phyloP scores from a whole-genome alignment of 768 basidiomycete genomes.

The Sistotremastrum niveocremeum region DNA sequence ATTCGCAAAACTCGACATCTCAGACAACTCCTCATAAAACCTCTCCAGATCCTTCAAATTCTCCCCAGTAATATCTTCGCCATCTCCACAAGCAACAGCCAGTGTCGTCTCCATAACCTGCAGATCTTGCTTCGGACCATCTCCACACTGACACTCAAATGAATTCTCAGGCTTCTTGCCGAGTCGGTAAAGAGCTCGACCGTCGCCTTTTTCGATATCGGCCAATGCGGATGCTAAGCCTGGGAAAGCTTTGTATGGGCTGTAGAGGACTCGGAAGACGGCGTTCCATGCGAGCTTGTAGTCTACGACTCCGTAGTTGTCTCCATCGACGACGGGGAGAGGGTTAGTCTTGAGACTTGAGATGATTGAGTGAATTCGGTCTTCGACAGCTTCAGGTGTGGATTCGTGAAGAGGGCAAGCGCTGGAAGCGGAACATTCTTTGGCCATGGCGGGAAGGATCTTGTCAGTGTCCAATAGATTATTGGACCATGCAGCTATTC shows the following conservation, averaged over 20 bases:
- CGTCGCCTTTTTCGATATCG: conserved; percentile 15
- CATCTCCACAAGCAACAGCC: conserved; percentile 11
- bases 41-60: conserved; percentile 5
- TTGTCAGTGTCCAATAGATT: conserved; percentile 9
- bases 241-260: conserved; percentile 1
- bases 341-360: conserved; percentile 2
- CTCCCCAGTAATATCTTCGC: background rate
- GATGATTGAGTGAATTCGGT: conserved; percentile 1
- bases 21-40: conserved; percentile 2
- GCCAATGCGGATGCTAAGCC: conserved; percentile 12
- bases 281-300: conserved; percentile 1
- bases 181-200: conserved; percentile 5
- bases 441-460: conserved; percentile 1
- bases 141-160: conserved; percentile 1
- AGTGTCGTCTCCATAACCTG: background rate
- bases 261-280: conserved; percentile 7
- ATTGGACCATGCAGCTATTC: background rate
- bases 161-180: background rate
- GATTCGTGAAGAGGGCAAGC: conserved; percentile 7
- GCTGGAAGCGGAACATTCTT: conserved; percentile 6
- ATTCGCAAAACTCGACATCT: conserved; percentile 10
- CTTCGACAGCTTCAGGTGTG: background rate
- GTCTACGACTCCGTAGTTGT: conserved; percentile 4
- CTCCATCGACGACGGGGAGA: conserved; percentile 2
- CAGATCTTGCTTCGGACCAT: background rate